Conservation (phyloP, 2,329 filamentous ascomycete species). For the Penicillium decumbens region DNA sequence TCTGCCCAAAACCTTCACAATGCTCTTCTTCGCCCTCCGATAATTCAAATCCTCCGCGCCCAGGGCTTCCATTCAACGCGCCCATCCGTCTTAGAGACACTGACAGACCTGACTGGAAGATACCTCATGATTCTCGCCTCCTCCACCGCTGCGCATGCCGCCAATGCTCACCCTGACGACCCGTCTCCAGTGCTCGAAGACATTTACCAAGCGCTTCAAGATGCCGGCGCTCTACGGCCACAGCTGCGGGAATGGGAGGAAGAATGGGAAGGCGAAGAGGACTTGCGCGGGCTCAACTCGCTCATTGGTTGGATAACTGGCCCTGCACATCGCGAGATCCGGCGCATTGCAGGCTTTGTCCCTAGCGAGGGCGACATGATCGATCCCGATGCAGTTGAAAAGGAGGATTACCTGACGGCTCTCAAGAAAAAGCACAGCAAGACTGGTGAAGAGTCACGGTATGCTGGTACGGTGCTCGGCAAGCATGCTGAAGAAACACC, state of each 20-base stretch:
- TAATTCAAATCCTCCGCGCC: constrained; percentile 87
- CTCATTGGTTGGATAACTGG: constrained; percentile 78
- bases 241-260: constrained; percentile 65
- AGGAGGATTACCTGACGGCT: constrained; percentile 67
- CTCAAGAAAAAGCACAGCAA: constrained; percentile 92
- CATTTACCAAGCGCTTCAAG: constrained; percentile 77
- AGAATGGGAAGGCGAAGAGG: constrained; percentile 65
- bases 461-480: constrained; percentile 77
- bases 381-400: constrained; percentile 50
- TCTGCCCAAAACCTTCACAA: constrained; percentile 57
- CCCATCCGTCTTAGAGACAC: constrained; percentile 74
- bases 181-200: constrained; percentile 66
- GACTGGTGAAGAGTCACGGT: constrained; percentile 79
- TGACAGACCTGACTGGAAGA: constrained; percentile 80
- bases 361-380: constrained; percentile 51
- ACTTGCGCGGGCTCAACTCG: constrained; percentile 68
- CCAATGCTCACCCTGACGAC: constrained; percentile 61
- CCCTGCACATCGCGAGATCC: constrained; percentile 70
- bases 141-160: constrained; percentile 66
- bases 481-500: constrained; percentile 65
- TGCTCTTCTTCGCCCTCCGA: constrained; percentile 75
- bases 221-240: constrained; percentile 69
- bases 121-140: constrained; percentile 73
- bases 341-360: constrained; percentile 71
- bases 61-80: constrained; percentile 82